phyloP scores from a whole-genome alignment of 257 asterid genomes.

The Rauvolfia tetraphylla region DNA sequence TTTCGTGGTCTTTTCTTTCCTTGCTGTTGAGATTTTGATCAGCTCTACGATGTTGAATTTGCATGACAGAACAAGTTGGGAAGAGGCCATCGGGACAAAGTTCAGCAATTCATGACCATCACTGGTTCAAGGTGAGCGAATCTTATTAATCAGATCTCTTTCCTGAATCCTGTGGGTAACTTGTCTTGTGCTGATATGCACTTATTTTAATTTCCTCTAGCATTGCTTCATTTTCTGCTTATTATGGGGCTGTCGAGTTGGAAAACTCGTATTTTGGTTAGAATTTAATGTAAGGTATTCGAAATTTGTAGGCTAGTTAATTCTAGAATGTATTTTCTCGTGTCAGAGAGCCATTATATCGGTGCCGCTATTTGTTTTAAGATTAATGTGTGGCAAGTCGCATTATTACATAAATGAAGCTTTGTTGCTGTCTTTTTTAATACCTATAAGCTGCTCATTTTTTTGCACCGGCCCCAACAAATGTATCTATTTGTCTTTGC shows the following conservation, averaged over 20 bases:
- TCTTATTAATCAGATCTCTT: slow-evolving; percentile 3
- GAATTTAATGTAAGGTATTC: background rate
- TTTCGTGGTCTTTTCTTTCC: background rate
- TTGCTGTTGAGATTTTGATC: background rate
- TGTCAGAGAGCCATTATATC: too few relatives aligned
- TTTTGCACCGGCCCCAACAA: background rate
- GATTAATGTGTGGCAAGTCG: background rate
- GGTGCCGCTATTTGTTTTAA: background rate
- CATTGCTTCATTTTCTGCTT: background rate
- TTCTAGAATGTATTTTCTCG: background rate
- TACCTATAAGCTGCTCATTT: background rate
- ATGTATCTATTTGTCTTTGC: background rate
- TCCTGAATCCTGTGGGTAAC: slow-evolving; percentile 4
- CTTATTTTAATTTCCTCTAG: background rate
- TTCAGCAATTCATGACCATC: slow-evolving; percentile 88
- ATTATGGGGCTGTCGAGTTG: background rate
- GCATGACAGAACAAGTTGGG: slow-evolving; percentile 80
- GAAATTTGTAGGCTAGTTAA: background rate
- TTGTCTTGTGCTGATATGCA: background rate
- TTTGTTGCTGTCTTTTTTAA: background rate
- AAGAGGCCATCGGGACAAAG: slow-evolving; percentile 91
- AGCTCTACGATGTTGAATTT: slow-evolving; percentile 8
- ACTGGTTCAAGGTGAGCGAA: slow-evolving; percentile 75
- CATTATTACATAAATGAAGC: background rate
- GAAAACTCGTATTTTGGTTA: background rate